phyloP scores from a whole-genome alignment of 768 basidiomycete genomes.

The Ramaria sp. region DNA sequence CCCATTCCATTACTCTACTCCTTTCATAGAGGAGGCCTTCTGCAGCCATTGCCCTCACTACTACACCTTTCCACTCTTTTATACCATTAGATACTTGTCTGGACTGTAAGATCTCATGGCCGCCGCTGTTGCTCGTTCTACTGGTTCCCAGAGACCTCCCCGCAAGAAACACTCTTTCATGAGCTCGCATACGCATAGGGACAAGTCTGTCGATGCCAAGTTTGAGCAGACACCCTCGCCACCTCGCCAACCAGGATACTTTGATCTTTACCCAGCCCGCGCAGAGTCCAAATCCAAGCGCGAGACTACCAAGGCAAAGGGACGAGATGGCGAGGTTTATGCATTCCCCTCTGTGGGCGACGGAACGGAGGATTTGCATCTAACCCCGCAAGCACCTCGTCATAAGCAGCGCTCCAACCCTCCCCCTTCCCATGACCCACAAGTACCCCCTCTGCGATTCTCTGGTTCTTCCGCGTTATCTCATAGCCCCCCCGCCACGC shows the following conservation, averaged over 20 bases:
- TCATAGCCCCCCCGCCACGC: slow-evolving; percentile 1
- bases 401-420: background rate
- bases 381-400: background rate
- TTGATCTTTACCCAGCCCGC: background rate
- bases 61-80: background rate
- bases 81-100: background rate
- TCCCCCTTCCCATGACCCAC: background rate
- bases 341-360: background rate
- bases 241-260: slow-evolving; percentile 1
- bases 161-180: slow-evolving; percentile 48
- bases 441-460: background rate
- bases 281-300: background rate
- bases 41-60: background rate
- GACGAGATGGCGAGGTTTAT: background rate
- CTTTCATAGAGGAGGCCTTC: background rate
- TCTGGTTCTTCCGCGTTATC: slow-evolving; percentile 5
- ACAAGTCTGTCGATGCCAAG: slow-evolving; percentile 19
- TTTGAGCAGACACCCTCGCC: background rate
- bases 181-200: slow-evolving; percentile 42
- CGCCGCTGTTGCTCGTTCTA: background rate
- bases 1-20: background rate
- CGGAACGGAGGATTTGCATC: background rate
- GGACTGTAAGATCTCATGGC: background rate
- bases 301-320: background rate
- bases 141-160: slow-evolving; percentile 27